Percentiles rank a stretch among this genome's conserved stretches.
phyloP scores from a whole-genome alignment of 148 eudicot species.

The Dianthus caryophyllus region DNA sequence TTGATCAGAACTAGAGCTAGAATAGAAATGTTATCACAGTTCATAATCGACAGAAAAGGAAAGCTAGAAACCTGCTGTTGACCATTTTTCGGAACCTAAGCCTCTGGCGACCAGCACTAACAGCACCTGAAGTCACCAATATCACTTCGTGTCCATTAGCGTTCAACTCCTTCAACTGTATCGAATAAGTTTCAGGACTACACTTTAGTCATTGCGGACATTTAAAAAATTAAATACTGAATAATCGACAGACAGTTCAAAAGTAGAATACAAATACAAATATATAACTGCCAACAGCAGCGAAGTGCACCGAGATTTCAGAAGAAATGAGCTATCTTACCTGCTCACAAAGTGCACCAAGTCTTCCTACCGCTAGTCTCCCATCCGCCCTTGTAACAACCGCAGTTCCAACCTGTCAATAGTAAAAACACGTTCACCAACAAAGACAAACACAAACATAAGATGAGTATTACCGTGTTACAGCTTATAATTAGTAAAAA shows the following conservation, averaged over 20 bases:
- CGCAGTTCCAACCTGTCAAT: conserved; percentile 88
- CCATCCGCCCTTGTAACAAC: conserved; percentile 92
- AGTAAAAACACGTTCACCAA: neutral
- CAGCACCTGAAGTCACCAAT: conserved; percentile 95
- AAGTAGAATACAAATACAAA: neutral
- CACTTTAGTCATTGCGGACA: neutral
- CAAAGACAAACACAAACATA: neutral
- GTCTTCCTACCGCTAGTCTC: conserved; percentile 91
- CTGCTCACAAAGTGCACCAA: conserved; percentile 96
- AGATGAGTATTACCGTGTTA: neutral
- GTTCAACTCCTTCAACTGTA: conserved; percentile 73
- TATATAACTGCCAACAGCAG: neutral
- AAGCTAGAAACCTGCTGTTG: conserved; percentile 70
- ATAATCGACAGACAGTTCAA: conserved; percentile 5
- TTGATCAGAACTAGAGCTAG: conserved; percentile 1
- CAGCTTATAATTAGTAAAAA: neutral
- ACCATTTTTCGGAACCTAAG: conserved; percentile 76
- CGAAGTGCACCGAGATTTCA: neutral
- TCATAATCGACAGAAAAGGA: conserved; percentile 19
- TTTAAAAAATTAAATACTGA: neutral
- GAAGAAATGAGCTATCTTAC: conserved; percentile 26
- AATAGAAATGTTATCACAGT: too few relatives aligned
- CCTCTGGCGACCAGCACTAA: conserved; percentile 90
- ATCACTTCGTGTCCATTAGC: conserved; percentile 81
- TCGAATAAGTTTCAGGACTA: neutral